Percentiles rank a stretch among this genome's conserved stretches.
Evolutionary conservation across 140 eudicot genomes (phyloP).

Genomic region (Cichorium intybus): DNA sequence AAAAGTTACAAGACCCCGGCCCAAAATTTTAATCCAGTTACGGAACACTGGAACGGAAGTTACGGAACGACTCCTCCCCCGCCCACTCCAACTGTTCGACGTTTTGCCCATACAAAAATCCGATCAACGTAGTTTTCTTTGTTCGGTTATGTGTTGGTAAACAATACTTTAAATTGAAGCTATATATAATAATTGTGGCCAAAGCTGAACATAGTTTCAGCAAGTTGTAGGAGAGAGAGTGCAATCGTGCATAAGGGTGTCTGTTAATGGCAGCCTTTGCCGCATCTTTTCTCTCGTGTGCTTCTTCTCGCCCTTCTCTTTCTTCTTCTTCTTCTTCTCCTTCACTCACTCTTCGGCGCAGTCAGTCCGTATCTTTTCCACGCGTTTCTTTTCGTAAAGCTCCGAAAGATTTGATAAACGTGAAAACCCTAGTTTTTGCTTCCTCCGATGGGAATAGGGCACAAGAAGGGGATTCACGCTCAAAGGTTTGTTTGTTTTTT

Average conservation of each 20-base stretch:
- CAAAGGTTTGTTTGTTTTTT: constrained; percentile 44
- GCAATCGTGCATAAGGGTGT: constrained; percentile 34
- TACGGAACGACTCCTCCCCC: background rate
- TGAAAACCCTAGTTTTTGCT: constrained; percentile 45
- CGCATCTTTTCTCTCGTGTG: constrained; percentile 44
- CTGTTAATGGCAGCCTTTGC: constrained; percentile 62
- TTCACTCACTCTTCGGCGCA: constrained; percentile 3
- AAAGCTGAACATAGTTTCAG: background rate
- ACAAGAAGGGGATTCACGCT: constrained; percentile 39
- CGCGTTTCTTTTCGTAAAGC: background rate
- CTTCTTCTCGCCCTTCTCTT: constrained; percentile 4
- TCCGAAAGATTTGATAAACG: constrained; percentile 9
- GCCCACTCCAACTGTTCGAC: constrained; percentile 12
- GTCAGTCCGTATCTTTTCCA: constrained; percentile 4
- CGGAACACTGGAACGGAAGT: too few species aligned
- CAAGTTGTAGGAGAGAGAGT: constrained; percentile 30
- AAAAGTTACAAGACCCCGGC: background rate
- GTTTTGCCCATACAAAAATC: constrained; percentile 8
- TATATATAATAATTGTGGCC: constrained; percentile 13
- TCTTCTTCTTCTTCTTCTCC: constrained; percentile 11
- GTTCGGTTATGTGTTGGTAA: background rate
- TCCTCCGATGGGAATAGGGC: constrained; percentile 37
- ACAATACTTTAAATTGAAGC: background rate
- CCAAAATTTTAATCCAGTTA: background rate
- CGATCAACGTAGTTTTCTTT: background rate